Evolutionary conservation across 495 filamentous ascomycete genomes (phyloP).

Genomic region (Xylaria grammica): DNA sequence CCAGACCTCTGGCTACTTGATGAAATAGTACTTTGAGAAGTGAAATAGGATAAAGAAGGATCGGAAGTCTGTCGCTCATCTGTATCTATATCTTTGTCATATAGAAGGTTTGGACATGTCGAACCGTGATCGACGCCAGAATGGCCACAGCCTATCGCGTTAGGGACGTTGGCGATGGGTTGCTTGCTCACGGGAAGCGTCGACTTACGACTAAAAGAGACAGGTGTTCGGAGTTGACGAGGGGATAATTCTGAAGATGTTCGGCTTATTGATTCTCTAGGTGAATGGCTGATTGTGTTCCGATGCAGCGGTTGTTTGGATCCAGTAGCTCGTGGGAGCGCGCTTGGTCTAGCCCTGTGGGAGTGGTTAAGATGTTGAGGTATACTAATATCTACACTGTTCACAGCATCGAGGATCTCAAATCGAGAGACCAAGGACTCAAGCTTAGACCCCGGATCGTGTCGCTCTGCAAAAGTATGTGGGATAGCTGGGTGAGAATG

Average conservation of each 20-base stretch:
- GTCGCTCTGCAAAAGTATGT: slow-evolving; percentile 22
- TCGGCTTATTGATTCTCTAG: slow-evolving; percentile 6
- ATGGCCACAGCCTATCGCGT: not conserved
- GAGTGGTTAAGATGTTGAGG: slow-evolving; percentile 15
- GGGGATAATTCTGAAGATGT: slow-evolving; percentile 6
- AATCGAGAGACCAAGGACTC: slow-evolving; percentile 48
- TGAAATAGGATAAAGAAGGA: slow-evolving; percentile 13
- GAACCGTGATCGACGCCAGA: not conserved
- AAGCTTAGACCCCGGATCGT: slow-evolving; percentile 29
- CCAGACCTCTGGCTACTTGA: slow-evolving; percentile 21
- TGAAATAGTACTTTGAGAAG: slow-evolving; percentile 20
- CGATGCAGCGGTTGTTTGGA: not conserved
- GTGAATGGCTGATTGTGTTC: not conserved
- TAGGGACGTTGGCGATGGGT: not conserved
- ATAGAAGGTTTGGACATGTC: not conserved
- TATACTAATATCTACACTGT: slow-evolving; percentile 25
- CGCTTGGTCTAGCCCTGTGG: slow-evolving; percentile 15
- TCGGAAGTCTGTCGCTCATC: slow-evolving; percentile 3
- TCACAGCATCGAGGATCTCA: slow-evolving; percentile 44
- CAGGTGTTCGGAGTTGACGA: not conserved
- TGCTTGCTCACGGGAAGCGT: not conserved
- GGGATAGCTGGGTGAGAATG: not conserved
- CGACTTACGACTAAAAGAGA: not conserved
- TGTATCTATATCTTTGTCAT: not conserved
- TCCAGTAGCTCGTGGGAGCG: slow-evolving; percentile 18